Base-by-base conservation (phyloP, 2,329 filamentous ascomycete genomes). In the Xylaria sp. region DNA sequence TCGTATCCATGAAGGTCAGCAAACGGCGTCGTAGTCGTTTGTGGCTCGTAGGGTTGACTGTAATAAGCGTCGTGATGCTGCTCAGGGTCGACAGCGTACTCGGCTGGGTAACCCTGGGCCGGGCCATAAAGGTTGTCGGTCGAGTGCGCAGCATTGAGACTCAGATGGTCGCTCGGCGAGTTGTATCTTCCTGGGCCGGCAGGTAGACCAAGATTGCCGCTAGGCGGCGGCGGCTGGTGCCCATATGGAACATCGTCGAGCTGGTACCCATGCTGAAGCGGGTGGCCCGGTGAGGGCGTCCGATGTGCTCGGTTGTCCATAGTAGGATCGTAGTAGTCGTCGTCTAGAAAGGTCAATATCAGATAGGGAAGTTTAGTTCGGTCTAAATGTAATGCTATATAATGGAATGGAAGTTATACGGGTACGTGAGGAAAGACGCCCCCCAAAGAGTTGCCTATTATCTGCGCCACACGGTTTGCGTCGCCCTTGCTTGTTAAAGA, bases 51-150 rank as follows among this genome's bases (percentile, higher is more conserved):
- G 1, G 91, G 88, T 62, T 89, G 85, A 64, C 87, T 90, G 71
- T 89, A 93, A 76, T 96, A 96, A 50, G 85, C 84, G 72, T 96
- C 91, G 69, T 94, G 91, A 66, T 96, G 91, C 53, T 87, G 86
- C 70, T 95, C 87, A 8, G 93, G 92, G 66, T 91, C 86, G 56
- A 96, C 75, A 3, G 86, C 79, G 71, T 94, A 92, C 51, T 92
- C 89, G 53, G 79, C 78, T 57, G 78, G 79, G 39, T 80, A 77
- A 60, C 84, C 81, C 57, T 78, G 72, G 42, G 72, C 71, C 50
- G 73, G 72, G 51, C 78, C 77, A 55, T 82, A 80, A 17, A 84
- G 61, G 62, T 78, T 78, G 48, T 80, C 79, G 7, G 81, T 69
- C 3, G 82, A 84, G 67, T 82, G 79, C 52, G 92, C 93, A 45